Evolutionary conservation across 2,329 filamentous ascomycete species (phyloP).

Genomic region (Apiospora pterosperma): DNA sequence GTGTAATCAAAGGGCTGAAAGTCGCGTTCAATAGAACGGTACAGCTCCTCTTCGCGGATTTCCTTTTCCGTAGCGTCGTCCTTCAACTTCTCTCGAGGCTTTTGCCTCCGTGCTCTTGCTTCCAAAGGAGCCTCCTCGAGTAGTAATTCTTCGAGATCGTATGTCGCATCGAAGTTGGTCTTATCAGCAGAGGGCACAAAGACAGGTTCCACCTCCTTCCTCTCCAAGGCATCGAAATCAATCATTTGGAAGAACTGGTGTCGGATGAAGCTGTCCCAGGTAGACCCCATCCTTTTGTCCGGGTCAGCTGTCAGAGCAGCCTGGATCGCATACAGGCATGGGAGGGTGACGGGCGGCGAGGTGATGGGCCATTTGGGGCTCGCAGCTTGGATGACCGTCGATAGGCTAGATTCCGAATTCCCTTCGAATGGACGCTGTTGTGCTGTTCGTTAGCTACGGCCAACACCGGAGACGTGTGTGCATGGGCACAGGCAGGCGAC

Average conservation of each 20-base stretch:
- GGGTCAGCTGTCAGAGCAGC: conserved; percentile 79
- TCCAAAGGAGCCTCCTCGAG: conserved; percentile 94
- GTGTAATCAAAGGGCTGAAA: conserved; percentile 98
- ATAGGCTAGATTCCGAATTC: conserved; percentile 76
- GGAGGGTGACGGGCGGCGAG: conserved; percentile 81
- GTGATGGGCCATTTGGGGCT: conserved; percentile 90
- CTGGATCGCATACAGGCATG: conserved; percentile 85
- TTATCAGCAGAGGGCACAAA: conserved; percentile 95
- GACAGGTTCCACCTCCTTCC: conserved; percentile 84
- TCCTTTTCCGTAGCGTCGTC: conserved; percentile 94
- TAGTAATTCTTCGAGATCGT: conserved; percentile 90
- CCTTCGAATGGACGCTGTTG: conserved; percentile 88
- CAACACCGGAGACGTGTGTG: not conserved
- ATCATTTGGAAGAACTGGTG: conserved; percentile 87
- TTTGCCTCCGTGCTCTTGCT: conserved; percentile 86
- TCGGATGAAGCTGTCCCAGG: conserved; percentile 80
- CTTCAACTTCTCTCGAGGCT: conserved; percentile 85
- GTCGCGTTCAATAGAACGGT: conserved; percentile 88
- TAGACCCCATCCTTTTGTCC: conserved; percentile 76
- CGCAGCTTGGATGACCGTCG: conserved; percentile 75
- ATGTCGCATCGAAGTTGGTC: conserved; percentile 98
- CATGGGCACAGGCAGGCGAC: conserved; percentile 19
- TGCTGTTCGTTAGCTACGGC: not conserved
- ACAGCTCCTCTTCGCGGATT: conserved; percentile 89
- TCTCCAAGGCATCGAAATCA: conserved; percentile 80